These are phyloP conservation scores for Lipomyces kockii DNA, from an alignment of 805 yeast genomes.

Conservation along the genomic window DNA sequence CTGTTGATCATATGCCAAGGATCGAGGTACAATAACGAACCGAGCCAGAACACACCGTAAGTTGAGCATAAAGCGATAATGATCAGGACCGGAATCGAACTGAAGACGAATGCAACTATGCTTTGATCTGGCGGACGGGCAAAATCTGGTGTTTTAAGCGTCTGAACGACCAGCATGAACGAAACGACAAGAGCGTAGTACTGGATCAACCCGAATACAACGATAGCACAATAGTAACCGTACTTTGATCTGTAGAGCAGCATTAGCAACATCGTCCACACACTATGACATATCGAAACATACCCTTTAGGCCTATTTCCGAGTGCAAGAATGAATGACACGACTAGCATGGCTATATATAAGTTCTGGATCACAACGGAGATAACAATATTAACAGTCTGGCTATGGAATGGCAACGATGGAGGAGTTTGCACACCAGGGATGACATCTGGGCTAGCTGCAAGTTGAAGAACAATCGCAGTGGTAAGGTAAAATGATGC, in stretches of 20 bases:
- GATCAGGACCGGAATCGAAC: constrained; percentile 54
- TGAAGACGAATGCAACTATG: constrained; percentile 42
- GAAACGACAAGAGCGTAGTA: constrained; percentile 64
- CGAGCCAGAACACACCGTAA: constrained; percentile 62
- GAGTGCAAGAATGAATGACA: constrained; percentile 65
- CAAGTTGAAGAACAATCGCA: constrained; percentile 58
- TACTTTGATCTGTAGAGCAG: constrained; percentile 48
- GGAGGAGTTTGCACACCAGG: neutral
- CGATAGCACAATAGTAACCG: constrained; percentile 57
- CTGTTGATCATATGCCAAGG: constrained; percentile 59
- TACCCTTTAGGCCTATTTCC: constrained; percentile 67
- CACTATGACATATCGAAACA: neutral
- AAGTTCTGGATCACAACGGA: constrained; percentile 54
- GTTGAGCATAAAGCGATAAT: constrained; percentile 66
- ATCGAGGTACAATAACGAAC: constrained; percentile 63
- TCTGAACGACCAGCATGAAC: constrained; percentile 60
- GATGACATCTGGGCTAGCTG: constrained; percentile 49
- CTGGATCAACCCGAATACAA: constrained; percentile 64
- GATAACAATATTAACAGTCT: constrained; percentile 24
- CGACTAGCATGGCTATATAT: constrained; percentile 59
- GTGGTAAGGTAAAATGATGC: constrained; percentile 68
- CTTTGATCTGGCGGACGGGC: constrained; percentile 39
- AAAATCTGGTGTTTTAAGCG: constrained; percentile 49
- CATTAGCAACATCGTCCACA: neutral
- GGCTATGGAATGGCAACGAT: constrained; percentile 39